phyloP scores from a whole-genome alignment of 805 yeast genomes.

The Trichomonascus vanleenenianus region DNA sequence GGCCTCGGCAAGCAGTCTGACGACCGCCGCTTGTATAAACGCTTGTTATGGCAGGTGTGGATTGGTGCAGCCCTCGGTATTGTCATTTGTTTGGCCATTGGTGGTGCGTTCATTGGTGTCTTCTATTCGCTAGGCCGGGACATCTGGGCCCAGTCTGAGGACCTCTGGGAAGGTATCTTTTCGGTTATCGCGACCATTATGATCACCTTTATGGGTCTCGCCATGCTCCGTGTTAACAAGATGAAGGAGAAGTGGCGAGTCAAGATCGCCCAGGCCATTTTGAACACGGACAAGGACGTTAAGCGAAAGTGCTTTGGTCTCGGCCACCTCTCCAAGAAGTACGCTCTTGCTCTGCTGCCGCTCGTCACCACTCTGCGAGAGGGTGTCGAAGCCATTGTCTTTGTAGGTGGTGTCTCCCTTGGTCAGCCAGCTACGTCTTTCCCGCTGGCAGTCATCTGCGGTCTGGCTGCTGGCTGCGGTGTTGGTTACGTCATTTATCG shows the following conservation, averaged over 20 bases:
- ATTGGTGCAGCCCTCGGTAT: constrained; percentile 69
- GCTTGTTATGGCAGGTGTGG: constrained; percentile 78
- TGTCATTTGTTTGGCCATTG: constrained; percentile 69
- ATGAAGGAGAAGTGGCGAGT: constrained; percentile 97
- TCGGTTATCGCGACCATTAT: constrained; percentile 83
- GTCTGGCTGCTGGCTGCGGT: constrained; percentile 67
- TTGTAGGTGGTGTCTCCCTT: constrained; percentile 93
- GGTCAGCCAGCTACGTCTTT: constrained; percentile 58
- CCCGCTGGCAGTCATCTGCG: constrained; percentile 90
- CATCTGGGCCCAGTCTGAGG: constrained; percentile 83
- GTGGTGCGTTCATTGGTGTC: constrained; percentile 92
- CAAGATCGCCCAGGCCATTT: constrained; percentile 79
- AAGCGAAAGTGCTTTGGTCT: constrained; percentile 28
- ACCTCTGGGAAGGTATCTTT: constrained; percentile 95
- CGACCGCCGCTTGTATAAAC: constrained; percentile 42
- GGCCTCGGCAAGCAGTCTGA: constrained; percentile 47
- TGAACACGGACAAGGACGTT: constrained; percentile 42
- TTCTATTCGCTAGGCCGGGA: constrained; percentile 75
- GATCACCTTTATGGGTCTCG: constrained; percentile 91
- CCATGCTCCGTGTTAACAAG: constrained; percentile 91
- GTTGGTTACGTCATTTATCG: constrained; percentile 70
- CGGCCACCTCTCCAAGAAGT: constrained; percentile 48
- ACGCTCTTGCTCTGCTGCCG: constrained; percentile 84
- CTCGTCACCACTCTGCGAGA: constrained; percentile 89
- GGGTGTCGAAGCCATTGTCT: constrained; percentile 94